Base-by-base conservation (phyloP, 257 asterid genomes). In the Cinchona pubescens region DNA sequence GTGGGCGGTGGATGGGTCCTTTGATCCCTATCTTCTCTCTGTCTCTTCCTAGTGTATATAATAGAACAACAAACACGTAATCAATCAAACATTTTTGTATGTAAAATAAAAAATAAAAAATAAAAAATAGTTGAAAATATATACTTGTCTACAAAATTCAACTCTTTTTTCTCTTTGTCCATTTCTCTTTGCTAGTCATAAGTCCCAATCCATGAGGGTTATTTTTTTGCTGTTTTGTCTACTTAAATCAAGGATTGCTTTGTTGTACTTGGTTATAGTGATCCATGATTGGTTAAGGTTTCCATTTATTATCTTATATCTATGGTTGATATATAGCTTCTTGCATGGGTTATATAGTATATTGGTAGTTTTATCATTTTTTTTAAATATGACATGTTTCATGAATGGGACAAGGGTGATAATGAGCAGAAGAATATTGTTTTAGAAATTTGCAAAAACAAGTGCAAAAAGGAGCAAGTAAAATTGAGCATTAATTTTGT, bases 1-100 rank as follows among this genome's bases (percentile, higher is more conserved):
- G 49, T 49, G 81, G 80, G 79, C 81, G 83, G 83, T 83, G 82
- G 80, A 73, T 79, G 84, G 80, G 82, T n/a, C 79, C 40, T 45
- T 48, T n/a, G n/a, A n/a, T 34, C 7, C 23, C 64, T 73, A 19
- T 29, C 58, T 43, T 34, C 25, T 27, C 29, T 32, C 11, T 53
- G 16, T 37, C 13, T 45, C 71, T 32, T 23, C 51, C n/a, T 66
- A 5, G 12, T 48, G 15, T 13, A 34, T 18, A 58, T 45, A 61
- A 69, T 45, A n/a, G 60, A 45, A 58, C 27, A 67, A 67, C 48
- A 72, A 66, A 21, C 55, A 34, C 49, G 34, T 76, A 69, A 76
- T 69, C 29, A 42, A 75, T 56, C 53, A 65, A n/a, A 38, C 32
- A 64, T 27, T 40, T 68, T 61, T 73, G 73, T 65, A 27, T 37